Conservation (phyloP, 2,329 filamentous ascomycete genomes). For the Trichophyton rubrum region DNA sequence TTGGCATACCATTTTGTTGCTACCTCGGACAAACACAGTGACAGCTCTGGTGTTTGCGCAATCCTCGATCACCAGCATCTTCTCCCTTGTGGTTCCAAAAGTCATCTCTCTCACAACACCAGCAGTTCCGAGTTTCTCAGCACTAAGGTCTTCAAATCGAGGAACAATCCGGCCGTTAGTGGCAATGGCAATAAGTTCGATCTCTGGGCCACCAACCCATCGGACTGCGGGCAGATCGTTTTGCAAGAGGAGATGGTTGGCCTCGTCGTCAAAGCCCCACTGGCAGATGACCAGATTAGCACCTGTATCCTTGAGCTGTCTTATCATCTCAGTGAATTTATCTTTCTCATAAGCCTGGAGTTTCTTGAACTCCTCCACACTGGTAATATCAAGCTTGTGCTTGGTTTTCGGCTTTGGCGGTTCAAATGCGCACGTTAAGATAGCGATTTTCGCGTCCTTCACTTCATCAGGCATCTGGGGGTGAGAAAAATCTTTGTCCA, state of each 20-base stretch:
- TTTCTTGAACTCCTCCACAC: slow-evolving; percentile 96
- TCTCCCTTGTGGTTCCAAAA: slow-evolving; percentile 94
- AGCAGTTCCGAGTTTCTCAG: slow-evolving; percentile 81
- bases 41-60: slow-evolving; percentile 96
- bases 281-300: slow-evolving; percentile 98
- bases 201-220: slow-evolving; percentile 97
- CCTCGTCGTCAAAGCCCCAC: slow-evolving; percentile 98
- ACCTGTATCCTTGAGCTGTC: slow-evolving; percentile 93
- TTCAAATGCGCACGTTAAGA: slow-evolving; percentile 95
- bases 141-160: slow-evolving; percentile 83
- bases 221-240: slow-evolving; percentile 90
- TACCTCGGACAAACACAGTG: slow-evolving; percentile 89
- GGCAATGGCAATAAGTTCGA: slow-evolving; percentile 95
- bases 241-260: slow-evolving; percentile 91
- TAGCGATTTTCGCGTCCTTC: slow-evolving; percentile 88
- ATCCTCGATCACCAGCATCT: slow-evolving; percentile 99
- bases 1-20: slow-evolving; percentile 88
- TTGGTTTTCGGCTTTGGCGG: slow-evolving; percentile 99
- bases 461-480: slow-evolving; percentile 98
- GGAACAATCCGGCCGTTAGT: slow-evolving; percentile 97
- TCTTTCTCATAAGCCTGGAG: slow-evolving; percentile 88
- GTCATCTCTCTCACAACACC: slow-evolving; percentile 88
- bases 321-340: slow-evolving; percentile 97
- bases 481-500: slow-evolving; percentile 99
- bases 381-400: slow-evolving; percentile 96